phyloP scores from a whole-genome alignment of 2,329 filamentous ascomycete genomes.

The Drechslerella dactyloides region DNA sequence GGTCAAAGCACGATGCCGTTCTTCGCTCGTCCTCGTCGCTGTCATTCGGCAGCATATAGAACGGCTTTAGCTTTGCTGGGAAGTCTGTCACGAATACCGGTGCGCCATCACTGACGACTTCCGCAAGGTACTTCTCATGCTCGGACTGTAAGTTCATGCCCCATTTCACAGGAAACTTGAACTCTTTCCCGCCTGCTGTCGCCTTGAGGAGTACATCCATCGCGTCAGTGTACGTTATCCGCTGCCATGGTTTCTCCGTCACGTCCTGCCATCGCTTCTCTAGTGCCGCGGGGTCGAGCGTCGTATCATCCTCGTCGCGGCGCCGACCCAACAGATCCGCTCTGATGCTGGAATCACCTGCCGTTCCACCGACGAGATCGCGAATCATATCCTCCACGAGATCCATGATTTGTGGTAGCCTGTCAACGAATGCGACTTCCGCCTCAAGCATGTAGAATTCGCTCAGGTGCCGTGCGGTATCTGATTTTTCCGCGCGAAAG shows the following conservation, averaged over 20 bases:
- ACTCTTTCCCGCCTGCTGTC: conserved; percentile 63
- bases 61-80: conserved; percentile 85
- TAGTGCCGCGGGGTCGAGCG: conserved; percentile 58
- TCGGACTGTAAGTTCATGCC: conserved; percentile 80
- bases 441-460: conserved; percentile 99
- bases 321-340: conserved; percentile 58
- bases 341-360: conserved; percentile 4
- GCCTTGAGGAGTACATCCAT: conserved; percentile 71
- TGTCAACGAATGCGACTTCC: conserved; percentile 78
- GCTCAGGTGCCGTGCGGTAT: conserved; percentile 90
- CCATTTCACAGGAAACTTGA: conserved; percentile 74
- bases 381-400: conserved; percentile 80
- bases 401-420: conserved; percentile 74
- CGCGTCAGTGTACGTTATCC: conserved; percentile 81
- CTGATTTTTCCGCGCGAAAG: conserved; percentile 90
- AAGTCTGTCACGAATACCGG: conserved; percentile 95
- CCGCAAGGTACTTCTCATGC: conserved; percentile 87
- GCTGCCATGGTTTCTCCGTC: conserved; percentile 69
- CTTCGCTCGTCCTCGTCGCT: conserved; percentile 53
- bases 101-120: conserved; percentile 65
- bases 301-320: conserved; percentile 65
- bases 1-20: conserved; percentile 88
- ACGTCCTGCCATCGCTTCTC: conserved; percentile 75
- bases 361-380: conserved; percentile 62
- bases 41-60: conserved; percentile 76